Base-by-base conservation (phyloP, 2,329 filamentous ascomycete species). In the Alternaria sp. region DNA sequence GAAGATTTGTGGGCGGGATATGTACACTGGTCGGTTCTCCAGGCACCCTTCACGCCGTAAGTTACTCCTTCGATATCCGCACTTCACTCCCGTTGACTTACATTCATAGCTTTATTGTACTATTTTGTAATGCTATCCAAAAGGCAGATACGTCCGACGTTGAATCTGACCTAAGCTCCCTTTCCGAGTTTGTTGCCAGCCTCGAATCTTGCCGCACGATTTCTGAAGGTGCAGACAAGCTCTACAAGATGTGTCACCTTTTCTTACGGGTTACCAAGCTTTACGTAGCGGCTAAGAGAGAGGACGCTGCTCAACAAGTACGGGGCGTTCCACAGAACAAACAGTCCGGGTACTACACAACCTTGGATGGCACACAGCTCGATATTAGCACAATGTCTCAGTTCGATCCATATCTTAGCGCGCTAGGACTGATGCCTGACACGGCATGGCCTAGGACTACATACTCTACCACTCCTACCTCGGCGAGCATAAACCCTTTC, bases 331-430 rank as follows among this genome's bases (percentile, higher is more conserved):
- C 62, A 11, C 41, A 48, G 13, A 52, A 31, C 3, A 56, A 34
- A 14, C 57, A 63, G 17, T 49, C 60, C 17, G 51, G 53, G 9
- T 69, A 61, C 45, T 68, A 67, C 28, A 65, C 58, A 1, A 52
- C 64, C 5, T 26, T 60, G 6, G 58, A 63, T 34, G 52, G 56
- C 28, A 56, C 56, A 3, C 61, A 63, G 17, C 54, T 72, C 10
- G 69, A 73, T 40, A 40, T 67, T 37, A 71, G 58, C 42, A 58
- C 68, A 14, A 74, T 74, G 66, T 68, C 69, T 7, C 71, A 75
- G n/a, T 88, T 90, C 60, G 86, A 90, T 63, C 84, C 85, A 56
- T 90, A 89, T 66, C 79, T 90, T 1, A 85, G 81, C 65, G 86
- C 87, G 23, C 80, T 90, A 14, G 88, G 88, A 0, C 81, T 90